Evolutionary conservation across 805 yeast species (phyloP), one percentile per base, ranked within the genome.

Genomic region (Nakazawaea anatomiae): DNA sequence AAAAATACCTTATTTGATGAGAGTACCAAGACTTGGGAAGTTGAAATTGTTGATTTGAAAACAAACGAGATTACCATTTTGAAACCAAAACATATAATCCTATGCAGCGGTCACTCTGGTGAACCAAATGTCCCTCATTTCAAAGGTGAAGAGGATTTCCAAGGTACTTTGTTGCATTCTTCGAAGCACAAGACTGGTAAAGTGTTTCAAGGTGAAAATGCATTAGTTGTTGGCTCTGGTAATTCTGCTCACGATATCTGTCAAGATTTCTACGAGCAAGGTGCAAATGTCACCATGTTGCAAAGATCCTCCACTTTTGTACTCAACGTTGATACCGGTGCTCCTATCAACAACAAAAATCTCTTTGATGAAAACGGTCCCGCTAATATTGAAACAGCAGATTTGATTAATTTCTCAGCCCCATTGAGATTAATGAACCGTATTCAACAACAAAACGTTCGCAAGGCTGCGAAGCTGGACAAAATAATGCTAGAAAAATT

Each of bases 51-150:
- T 42, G 66, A 67, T 48, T 61, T 63, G 48, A 52, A 59, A 6
- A 60, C 69, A n/a, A 57, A 57, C 11, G 60, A 63, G 34, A 47
- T 58, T 6, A 57, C 54, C 44, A 54, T 38, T 6, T 53, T 71
- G 31, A 39, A 55, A 12, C 75, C 75, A 49, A 60, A 64, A 28
- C 76, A 74, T 54, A 39, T 74, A 3, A 69, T 74, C 25, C 60
- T 74, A 61, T 70, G 75, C 18, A 73, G 77, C 9, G 79, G 79
- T 27, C 73, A 71, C 44, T 72, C 76, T 10, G 77, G 77, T 46
- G 71, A 70, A 48, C 73, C 77, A 44, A 70, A 70, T 57, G 58
- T 72, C 54, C 78, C 79, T 14, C 58, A 57, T 18, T 72, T 72
- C 63, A 60, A 60, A 30, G 69, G 67, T 38, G 70, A 70, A 53